phyloP scores from a whole-genome alignment of 164 flowering plant genomes.

The Magnolia sinica region DNA sequence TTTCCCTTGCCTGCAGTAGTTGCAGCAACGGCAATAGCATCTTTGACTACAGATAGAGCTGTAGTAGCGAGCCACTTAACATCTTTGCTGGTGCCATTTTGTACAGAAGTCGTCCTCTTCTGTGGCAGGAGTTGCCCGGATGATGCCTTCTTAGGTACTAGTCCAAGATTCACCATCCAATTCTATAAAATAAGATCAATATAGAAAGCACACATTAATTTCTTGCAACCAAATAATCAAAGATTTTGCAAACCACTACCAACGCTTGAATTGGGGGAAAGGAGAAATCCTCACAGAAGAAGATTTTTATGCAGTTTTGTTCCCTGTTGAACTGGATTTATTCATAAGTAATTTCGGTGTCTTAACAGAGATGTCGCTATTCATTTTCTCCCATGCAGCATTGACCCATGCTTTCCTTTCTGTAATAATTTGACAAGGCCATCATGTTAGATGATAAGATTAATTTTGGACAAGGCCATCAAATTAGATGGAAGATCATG shows the following conservation, averaged over 20 bases:
- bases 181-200: slow-evolving; percentile 42
- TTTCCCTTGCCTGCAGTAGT: slow-evolving; percentile 53
- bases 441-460: no score
- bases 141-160: slow-evolving; percentile 45
- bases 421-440: slow-evolving; percentile 17
- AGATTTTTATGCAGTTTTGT: slow-evolving; percentile 31
- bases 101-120: slow-evolving; percentile 24
- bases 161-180: slow-evolving; percentile 75
- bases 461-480: neutral
- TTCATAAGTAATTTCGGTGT: slow-evolving; percentile 21
- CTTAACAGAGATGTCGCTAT: slow-evolving; percentile 48
- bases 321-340: slow-evolving; percentile 31
- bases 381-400: slow-evolving; percentile 90
- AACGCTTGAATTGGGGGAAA: neutral
- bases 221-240: no score
- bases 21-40: slow-evolving; percentile 49
- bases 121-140: slow-evolving; percentile 17
- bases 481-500: no score
- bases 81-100: slow-evolving; percentile 55
- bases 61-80: slow-evolving; percentile 80
- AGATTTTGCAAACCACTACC: no score
- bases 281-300: slow-evolving; percentile 35
- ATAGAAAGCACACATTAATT: no score
- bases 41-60: slow-evolving; percentile 76
- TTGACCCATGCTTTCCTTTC: slow-evolving; percentile 70